phyloP scores from a whole-genome alignment of 1,284 basidiomycete genomes.

The Trichosporon ovoides region DNA sequence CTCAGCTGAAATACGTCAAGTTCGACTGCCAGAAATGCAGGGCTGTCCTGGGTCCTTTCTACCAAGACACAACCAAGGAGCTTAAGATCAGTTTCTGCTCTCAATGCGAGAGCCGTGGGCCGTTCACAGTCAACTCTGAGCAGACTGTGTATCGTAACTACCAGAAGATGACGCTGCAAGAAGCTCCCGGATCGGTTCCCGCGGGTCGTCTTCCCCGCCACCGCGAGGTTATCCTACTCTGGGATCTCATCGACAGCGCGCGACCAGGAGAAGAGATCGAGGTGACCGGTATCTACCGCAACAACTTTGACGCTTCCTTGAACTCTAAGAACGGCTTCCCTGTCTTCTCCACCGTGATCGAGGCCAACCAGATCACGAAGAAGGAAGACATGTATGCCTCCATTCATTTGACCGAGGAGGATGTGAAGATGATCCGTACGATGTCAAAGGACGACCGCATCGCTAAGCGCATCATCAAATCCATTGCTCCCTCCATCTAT shows the following conservation, averaged over 20 bases:
- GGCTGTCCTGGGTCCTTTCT: slow-evolving; percentile 89
- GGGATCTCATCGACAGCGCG: slow-evolving; percentile 96
- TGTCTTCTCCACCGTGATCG: slow-evolving; percentile 95
- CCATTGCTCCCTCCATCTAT: slow-evolving; percentile 96
- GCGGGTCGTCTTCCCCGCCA: slow-evolving; percentile 94
- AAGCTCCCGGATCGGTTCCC: slow-evolving; percentile 96
- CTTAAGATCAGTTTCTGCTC: slow-evolving; percentile 91
- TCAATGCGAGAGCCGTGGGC: slow-evolving; percentile 88
- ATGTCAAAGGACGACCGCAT: slow-evolving; percentile 89
- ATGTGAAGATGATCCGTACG: slow-evolving; percentile 82
- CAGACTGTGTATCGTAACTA: slow-evolving; percentile 98
- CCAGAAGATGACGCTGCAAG: slow-evolving; percentile 97
- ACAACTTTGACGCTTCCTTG: slow-evolving; percentile 96
- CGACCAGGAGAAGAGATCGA: slow-evolving; percentile 99
- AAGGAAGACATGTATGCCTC: slow-evolving; percentile 91
- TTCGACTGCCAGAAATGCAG: slow-evolving; percentile 95
- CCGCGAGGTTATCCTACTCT: slow-evolving; percentile 91
- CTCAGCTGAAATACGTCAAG: slow-evolving; percentile 98
- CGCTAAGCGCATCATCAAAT: slow-evolving; percentile 94
- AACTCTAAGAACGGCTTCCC: slow-evolving; percentile 99
- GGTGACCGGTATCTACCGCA: slow-evolving; percentile 94
- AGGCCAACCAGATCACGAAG: slow-evolving; percentile 97
- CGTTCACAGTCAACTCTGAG: slow-evolving; percentile 94
- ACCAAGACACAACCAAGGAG: slow-evolving; percentile 92
- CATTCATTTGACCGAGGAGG: slow-evolving; percentile 92